Evolutionary conservation across 1,284 basidiomycete genomes (phyloP).

Genomic region (Ceratobasidium sp.): DNA sequence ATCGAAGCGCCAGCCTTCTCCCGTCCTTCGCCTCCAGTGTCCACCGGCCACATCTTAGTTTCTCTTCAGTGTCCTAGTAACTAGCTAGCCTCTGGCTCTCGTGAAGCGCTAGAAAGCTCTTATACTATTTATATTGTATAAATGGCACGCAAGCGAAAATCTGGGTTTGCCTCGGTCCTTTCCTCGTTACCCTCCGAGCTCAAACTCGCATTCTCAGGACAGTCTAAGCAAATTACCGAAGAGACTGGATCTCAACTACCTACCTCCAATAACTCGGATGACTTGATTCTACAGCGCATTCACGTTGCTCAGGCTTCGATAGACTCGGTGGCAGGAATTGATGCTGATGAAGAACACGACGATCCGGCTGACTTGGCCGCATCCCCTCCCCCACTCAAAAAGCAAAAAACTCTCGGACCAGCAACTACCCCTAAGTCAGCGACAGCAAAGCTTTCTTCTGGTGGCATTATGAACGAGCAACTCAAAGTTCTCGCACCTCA

Average conservation of each 20-base stretch:
- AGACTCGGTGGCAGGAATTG: not conserved
- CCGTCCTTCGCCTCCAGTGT: not conserved
- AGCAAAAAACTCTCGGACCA: conserved; percentile 3
- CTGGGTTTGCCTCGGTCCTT: conserved; percentile 37
- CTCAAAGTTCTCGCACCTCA: not conserved
- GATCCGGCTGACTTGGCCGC: not conserved
- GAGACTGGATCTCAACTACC: not conserved
- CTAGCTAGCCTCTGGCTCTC: not conserved
- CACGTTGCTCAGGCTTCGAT: conserved; percentile 2
- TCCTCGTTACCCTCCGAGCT: conserved; percentile 33
- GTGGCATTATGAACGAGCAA: not conserved
- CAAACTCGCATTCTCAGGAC: conserved; percentile 7
- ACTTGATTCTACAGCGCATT: conserved; percentile 35
- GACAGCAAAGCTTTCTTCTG: not conserved
- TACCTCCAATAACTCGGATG: not conserved
- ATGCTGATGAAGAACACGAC: not conserved
- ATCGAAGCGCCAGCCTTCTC: not conserved
- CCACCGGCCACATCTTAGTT: not conserved
- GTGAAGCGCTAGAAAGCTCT: no score
- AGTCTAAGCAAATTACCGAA: not conserved
- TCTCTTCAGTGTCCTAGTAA: not conserved
- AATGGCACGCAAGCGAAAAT: conserved; percentile 40
- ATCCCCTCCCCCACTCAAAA: conserved; percentile 19
- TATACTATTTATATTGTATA: no score
- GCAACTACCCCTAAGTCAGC: not conserved